Percentiles rank a stretch among this genome's conserved stretches.
phyloP scores from a whole-genome alignment of 176 grass and related monocot species.

The Triticum dicoccoides region DNA sequence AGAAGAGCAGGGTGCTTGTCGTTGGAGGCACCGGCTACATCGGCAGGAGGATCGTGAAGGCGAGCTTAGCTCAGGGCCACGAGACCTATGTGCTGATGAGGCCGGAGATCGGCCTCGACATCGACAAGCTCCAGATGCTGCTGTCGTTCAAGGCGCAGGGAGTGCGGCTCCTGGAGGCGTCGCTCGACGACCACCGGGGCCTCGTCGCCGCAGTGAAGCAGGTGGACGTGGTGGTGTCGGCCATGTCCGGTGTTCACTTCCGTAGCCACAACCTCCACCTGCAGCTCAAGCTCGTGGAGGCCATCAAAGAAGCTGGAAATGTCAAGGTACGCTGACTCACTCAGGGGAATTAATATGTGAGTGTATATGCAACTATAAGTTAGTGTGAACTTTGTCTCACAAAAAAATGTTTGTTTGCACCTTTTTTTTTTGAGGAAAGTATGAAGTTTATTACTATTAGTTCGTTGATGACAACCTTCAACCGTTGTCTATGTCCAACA shows the following conservation, averaged over 20 bases:
- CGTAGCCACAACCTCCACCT: background rate
- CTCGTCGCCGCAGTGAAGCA: constrained; percentile 51
- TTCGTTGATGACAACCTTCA: background rate
- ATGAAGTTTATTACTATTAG: too few species aligned
- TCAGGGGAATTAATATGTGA: too few species aligned
- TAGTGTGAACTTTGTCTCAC: too few species aligned
- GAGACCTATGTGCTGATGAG: constrained; percentile 44
- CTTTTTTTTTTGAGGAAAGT: too few species aligned
- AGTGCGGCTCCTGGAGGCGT: constrained; percentile 41
- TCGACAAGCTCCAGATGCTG: constrained; percentile 42
- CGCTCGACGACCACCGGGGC: constrained; percentile 35
- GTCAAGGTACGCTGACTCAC: constrained; percentile 34
- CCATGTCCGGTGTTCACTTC: constrained; percentile 24
- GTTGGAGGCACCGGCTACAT: constrained; percentile 44
- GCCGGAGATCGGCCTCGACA: constrained; percentile 43
- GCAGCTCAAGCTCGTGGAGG: constrained; percentile 67
- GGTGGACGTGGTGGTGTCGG: constrained; percentile 64
- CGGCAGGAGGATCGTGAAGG: constrained; percentile 30
- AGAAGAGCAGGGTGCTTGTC: constrained; percentile 27
- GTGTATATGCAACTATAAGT: too few species aligned
- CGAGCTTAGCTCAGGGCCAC: constrained; percentile 51
- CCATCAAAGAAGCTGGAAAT: constrained; percentile 66
- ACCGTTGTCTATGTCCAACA: background rate
- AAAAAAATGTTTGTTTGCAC: too few species aligned
- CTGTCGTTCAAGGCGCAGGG: constrained; percentile 57